These are phyloP conservation scores for Lactarius quietus DNA, from an alignment of 768 basidiomycete species.

Conservation along the genomic window DNA sequence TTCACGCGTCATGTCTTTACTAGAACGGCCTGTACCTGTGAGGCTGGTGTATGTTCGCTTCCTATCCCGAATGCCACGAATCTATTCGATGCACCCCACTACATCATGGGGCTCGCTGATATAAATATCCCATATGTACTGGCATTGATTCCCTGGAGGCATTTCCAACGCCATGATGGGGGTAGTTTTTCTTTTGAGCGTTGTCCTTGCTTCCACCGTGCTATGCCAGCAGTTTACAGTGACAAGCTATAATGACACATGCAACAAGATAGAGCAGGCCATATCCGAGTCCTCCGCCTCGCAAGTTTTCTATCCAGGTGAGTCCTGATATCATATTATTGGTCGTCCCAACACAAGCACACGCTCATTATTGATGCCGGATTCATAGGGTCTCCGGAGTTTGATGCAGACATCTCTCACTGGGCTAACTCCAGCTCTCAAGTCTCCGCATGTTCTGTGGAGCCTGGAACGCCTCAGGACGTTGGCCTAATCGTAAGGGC, in stretches of 20 bases:
- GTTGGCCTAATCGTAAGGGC: slow-evolving; percentile 20
- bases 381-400: slow-evolving; percentile 7
- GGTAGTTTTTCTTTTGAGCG: neutral
- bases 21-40: no score
- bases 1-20: no score
- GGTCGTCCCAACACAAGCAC: neutral
- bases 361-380: neutral
- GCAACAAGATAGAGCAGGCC: neutral
- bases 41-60: no score
- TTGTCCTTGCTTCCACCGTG: neutral
- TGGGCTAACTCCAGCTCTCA: slow-evolving; percentile 24
- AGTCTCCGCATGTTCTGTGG: slow-evolving; percentile 23
- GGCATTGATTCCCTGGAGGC: neutral
- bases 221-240: neutral
- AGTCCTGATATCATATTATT: neutral
- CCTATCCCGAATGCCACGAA: no score
- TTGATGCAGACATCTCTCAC: slow-evolving; percentile 15
- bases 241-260: neutral
- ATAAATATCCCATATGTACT: neutral
- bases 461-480: slow-evolving; percentile 22
- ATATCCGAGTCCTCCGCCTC: neutral
- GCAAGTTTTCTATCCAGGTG: slow-evolving; percentile 5
- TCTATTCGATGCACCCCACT: no score
- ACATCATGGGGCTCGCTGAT: neutral
- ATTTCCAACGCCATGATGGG: neutral